These are phyloP conservation scores for Phaeosphaeria sp. DNA, from an alignment of 2,329 filamentous ascomycete genomes.

Conservation along the genomic window DNA sequence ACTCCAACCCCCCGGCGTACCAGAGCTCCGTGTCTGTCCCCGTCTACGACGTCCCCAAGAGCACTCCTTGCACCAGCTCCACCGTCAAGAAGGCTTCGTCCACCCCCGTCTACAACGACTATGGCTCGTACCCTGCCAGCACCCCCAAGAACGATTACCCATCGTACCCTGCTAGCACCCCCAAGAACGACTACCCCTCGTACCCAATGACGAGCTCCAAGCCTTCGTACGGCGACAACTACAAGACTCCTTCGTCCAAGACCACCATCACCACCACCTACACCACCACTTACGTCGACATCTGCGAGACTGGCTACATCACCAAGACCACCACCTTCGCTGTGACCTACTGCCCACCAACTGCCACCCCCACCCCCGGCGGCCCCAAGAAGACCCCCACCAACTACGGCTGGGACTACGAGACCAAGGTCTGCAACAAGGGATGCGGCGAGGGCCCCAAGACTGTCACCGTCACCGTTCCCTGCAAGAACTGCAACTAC, in stretches of 20 bases:
- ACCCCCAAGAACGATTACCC: background rate
- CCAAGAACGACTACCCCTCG: slow-evolving; percentile 15
- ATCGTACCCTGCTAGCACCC: slow-evolving; percentile 5
- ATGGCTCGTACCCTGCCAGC: background rate
- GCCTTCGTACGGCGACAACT: slow-evolving; percentile 9
- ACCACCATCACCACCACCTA: slow-evolving; percentile 29
- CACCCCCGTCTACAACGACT: slow-evolving; percentile 6
- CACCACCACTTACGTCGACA: slow-evolving; percentile 39
- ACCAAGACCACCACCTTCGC: slow-evolving; percentile 37
- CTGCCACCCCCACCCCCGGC: slow-evolving; percentile 13
- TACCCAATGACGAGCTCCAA: slow-evolving; percentile 15
- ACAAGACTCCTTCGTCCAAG: slow-evolving; percentile 12
- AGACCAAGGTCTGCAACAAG: slow-evolving; percentile 34
- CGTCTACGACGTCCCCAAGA: slow-evolving; percentile 1
- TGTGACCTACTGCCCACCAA: slow-evolving; percentile 24
- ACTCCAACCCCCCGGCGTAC: slow-evolving; percentile 6
- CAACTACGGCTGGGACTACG: slow-evolving; percentile 32
- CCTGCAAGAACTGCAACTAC: slow-evolving; percentile 17
- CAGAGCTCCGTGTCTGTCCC: background rate
- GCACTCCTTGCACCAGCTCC: slow-evolving; percentile 12
- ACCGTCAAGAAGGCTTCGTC: background rate
- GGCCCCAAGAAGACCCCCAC: slow-evolving; percentile 4
- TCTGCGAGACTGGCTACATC: slow-evolving; percentile 44
- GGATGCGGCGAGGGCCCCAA: slow-evolving; percentile 32
- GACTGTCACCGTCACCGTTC: slow-evolving; percentile 35